A percentile compares a stretch with the other conserved stretches of the same genome.
phyloP scores from a whole-genome alignment of 2,329 filamentous ascomycete species.

The Cladosporium sp. region DNA sequence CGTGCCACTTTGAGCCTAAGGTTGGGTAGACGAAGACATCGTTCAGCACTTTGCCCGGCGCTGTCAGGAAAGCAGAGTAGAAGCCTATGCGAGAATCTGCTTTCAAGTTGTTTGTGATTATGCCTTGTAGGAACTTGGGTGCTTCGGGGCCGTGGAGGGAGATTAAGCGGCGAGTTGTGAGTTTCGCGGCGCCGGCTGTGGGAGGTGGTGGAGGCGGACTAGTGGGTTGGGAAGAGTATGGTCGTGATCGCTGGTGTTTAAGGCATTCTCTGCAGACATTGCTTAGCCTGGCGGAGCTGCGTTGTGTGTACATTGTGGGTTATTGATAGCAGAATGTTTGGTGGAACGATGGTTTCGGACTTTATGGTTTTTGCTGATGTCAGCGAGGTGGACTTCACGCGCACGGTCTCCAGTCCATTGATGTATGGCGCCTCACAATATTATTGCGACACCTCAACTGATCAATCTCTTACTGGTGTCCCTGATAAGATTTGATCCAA shows the following conservation, averaged over 20 bases:
- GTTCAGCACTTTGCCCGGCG: conserved; percentile 76
- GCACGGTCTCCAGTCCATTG: too few relatives aligned
- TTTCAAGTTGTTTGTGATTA: conserved; percentile 74
- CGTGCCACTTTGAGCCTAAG: conserved; percentile 38
- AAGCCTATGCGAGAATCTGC: conserved; percentile 56
- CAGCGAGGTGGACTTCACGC: background rate
- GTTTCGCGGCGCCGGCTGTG: conserved; percentile 54
- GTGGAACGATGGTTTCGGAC: conserved; percentile 4
- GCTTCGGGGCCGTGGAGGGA: conserved; percentile 78
- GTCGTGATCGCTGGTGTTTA: background rate
- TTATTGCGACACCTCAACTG: too few relatives aligned
- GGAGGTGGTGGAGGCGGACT: conserved; percentile 47
- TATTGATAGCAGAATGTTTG: conserved; percentile 2
- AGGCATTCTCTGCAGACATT: background rate
- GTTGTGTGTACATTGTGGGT: conserved; percentile 11
- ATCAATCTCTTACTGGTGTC: too few relatives aligned
- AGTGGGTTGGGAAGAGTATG: conserved; percentile 14
- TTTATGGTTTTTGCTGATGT: conserved; percentile 4
- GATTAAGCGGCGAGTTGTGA: conserved; percentile 77
- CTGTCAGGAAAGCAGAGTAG: conserved; percentile 85
- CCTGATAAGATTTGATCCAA: too few relatives aligned
- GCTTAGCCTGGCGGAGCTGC: background rate
- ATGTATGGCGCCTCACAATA: too few relatives aligned
- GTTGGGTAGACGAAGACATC: conserved; percentile 88
- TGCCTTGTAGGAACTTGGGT: conserved; percentile 82